Conservation (phyloP, 1,284 basidiomycete genomes). For the Cerioporus squamosus region DNA sequence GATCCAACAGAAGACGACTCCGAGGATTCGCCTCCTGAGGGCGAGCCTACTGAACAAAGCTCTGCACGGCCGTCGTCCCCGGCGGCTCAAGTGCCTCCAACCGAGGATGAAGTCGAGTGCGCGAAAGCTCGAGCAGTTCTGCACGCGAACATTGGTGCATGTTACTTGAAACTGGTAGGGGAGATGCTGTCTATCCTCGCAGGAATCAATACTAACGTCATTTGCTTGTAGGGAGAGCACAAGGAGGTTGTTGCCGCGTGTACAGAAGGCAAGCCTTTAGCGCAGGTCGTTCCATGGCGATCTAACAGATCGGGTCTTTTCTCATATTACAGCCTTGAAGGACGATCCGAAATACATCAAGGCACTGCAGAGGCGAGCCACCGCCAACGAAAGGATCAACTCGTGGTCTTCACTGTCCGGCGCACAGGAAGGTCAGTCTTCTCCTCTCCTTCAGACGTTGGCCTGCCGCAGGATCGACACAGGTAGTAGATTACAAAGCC, state of each 20-base stretch:
- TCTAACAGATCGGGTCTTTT: too few species aligned
- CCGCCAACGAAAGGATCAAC: conserved; percentile 80
- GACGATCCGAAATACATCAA: conserved; percentile 89
- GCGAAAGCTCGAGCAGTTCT: conserved; percentile 67
- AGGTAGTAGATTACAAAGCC: conserved; percentile 71
- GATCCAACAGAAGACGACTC: conserved; percentile 34
- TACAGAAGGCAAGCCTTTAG: conserved; percentile 57
- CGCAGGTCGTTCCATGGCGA: not conserved
- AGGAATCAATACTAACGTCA: not conserved
- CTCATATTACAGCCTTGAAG: conserved; percentile 62
- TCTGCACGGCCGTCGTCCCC: conserved; percentile 13
- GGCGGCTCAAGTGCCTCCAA: conserved; percentile 19
- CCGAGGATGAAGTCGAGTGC: conserved; percentile 47
- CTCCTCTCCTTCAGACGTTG: not conserved
- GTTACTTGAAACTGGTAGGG: conserved; percentile 74
- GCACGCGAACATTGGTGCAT: conserved; percentile 83
- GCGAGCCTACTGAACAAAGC: conserved; percentile 6
- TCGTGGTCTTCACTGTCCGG: conserved; percentile 84
- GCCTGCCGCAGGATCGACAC: not conserved
- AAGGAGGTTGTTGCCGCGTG: conserved; percentile 79
- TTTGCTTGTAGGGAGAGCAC: conserved; percentile 62
- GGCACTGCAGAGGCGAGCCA: conserved; percentile 85
- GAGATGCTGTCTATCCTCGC: not conserved
- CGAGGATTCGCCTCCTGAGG: conserved; percentile 9
- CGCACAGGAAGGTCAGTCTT: conserved; percentile 78